Conservation (phyloP, 2,329 filamentous ascomycete genomes). For the Ploettnerulaceae sp. region DNA sequence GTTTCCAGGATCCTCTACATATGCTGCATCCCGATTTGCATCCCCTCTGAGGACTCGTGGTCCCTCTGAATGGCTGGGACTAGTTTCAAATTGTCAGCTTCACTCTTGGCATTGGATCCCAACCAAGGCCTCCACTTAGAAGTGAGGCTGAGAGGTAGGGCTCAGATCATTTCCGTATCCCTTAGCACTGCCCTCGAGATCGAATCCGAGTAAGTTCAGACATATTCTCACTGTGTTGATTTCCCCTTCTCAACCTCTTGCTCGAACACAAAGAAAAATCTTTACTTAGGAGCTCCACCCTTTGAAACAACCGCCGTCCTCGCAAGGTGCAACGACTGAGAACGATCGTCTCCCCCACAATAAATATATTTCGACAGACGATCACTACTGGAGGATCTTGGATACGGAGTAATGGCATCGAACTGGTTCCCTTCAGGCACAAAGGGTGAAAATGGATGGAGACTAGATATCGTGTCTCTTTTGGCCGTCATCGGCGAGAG, state of each 20-base stretch:
- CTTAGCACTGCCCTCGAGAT: not conserved
- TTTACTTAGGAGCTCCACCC: too few relatives aligned
- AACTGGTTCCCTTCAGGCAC: slow-evolving; percentile 42
- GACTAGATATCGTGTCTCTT: slow-evolving; percentile 57
- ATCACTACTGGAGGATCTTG: not conserved
- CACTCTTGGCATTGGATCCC: not conserved
- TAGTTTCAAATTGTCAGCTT: not conserved
- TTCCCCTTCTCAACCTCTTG: too few relatives aligned
- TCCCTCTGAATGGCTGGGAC: not conserved
- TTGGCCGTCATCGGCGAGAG: slow-evolving; percentile 59
- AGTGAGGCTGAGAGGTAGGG: slow-evolving; percentile 3
- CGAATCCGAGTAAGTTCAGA: not conserved
- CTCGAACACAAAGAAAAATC: too few relatives aligned
- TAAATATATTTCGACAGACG: not conserved
- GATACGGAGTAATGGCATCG: slow-evolving; percentile 13
- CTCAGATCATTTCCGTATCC: not conserved
- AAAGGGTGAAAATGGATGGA: slow-evolving; percentile 45
- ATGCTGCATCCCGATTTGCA: too few relatives aligned
- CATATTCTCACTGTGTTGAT: too few relatives aligned
- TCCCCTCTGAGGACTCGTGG: not conserved
- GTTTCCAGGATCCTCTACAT: not conserved
- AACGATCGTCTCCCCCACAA: slow-evolving; percentile 1
- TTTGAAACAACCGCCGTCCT: too few relatives aligned
- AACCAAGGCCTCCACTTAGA: not conserved
- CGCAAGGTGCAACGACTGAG: too few relatives aligned